Base-by-base conservation (phyloP, 2,329 filamentous ascomycete genomes). In the Colletotrichum endophyticum region DNA sequence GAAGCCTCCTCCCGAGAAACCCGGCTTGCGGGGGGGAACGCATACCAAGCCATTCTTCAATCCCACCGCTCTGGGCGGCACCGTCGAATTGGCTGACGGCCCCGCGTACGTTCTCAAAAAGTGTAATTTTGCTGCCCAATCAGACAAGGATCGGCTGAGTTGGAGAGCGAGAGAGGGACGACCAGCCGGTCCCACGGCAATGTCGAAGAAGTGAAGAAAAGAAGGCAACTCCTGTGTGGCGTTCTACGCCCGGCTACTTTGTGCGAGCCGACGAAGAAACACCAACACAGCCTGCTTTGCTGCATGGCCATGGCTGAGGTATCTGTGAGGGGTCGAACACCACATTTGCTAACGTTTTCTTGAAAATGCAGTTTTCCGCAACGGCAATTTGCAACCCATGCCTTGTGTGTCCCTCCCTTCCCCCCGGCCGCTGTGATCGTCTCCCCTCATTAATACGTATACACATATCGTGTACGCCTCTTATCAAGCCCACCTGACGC, bases 281-380 rank as follows among this genome's bases (percentile, higher is more conserved):
- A 12, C 19, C 28, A 44, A n/a, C 61, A 9, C 63, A 73, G 39
- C 57, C 73, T 76, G 32, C 49, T 64, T 49, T 62, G 12, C 39
- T 49, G 39, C 39, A 49, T 49, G 39, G 63, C 25, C 30, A 59
- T 44, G 30, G 30, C 32, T 16, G 39, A 49, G 0, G 11, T 72
- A 27, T 32, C 49, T 19, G 70, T 44, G 32, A 74, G 32, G 57
- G 49, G 39, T 62, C 28, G 34, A 53, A 57, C 39, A 61, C 39
- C 25, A 56, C 25, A 64, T 39, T 28, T 39, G 44, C 39, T 32
- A 22, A n/a, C 39, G 64, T 39, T 70, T 36, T 44, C 22, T 56
- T 44, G 72, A 63, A 70, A 67, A 75, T 72, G 72, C 75, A 68
- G 67, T 57, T 75, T 75, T 22, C 63, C 61, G 62, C 62, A 68